Base-by-base conservation (phyloP, 2,329 filamentous ascomycete genomes). In the Pseudonectria buxi region DNA sequence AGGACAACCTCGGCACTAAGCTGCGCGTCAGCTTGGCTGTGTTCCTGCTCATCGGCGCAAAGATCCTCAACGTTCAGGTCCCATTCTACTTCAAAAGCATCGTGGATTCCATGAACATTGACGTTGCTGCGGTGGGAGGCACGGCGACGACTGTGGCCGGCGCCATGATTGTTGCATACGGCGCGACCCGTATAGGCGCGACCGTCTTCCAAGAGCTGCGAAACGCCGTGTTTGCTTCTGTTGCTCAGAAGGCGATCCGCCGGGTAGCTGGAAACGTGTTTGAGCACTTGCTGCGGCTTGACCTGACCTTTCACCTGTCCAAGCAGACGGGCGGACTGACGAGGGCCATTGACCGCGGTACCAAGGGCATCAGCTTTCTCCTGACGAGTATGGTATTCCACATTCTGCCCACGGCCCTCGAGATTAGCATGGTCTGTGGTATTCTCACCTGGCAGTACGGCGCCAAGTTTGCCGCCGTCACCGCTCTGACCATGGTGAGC, bases 21-120 rank as follows among this genome's bases (percentile, higher is more conserved):
- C 65, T 89, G 44, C 81, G 92, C 44, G 92, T 98, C 24, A 77
- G 84, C 10, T 65, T 94, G 31, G 88, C 90, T n/a, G 74, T 98
- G 4, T 78, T 74, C 7, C 65, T 98, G 44, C 72, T 98, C 26
- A 66, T 98, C 14, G 86, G 89, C 40, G 87, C 88, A 57, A 98
- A 98, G 72, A 78, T 94, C 32, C 71, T 98, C 54, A 98, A 96
- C 61, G 92, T 98, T 12, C 88, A 98, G 67, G 87, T 98, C 30
- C 92, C 92, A 0, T 98, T 98, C 59, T 98, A 95, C 70, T 98
- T 98, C 71, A 96, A 96, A 71, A 89, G 69, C 61, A 96, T 98
- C 46, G 86, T 98, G 28, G 94, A 98, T 61, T 81, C 86, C 14
- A 95, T 98, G 87, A 98, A 98, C 59, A 76, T 98, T 49, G 92